phyloP scores from a whole-genome alignment of 140 eudicot genomes.

The Cichorium intybus region DNA sequence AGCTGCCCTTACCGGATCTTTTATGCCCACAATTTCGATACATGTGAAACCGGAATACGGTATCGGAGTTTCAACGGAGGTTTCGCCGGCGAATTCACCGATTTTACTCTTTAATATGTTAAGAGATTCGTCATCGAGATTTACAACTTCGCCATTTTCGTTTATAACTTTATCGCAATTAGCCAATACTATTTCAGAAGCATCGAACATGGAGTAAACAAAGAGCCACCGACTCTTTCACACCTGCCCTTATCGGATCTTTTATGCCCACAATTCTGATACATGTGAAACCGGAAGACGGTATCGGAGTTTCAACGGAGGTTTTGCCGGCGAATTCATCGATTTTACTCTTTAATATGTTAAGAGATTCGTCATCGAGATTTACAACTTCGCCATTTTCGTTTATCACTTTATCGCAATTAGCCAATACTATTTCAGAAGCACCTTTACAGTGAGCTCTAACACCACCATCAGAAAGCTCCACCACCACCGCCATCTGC shows the following conservation, averaged over 20 bases:
- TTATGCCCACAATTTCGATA: constrained; percentile 90
- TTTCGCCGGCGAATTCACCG: constrained; percentile 78
- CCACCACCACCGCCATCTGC: constrained; percentile 87
- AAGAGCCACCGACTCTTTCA: constrained; percentile 90
- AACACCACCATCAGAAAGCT: constrained; percentile 67
- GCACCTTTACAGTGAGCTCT: constrained; percentile 94
- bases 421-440: constrained; percentile 82
- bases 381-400: constrained; percentile 69
- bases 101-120: constrained; percentile 54
- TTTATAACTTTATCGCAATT: constrained; percentile 79
- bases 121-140: constrained; percentile 49
- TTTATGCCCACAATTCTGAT: constrained; percentile 94
- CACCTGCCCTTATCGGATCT: constrained; percentile 98
- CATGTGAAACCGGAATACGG: constrained; percentile 77
- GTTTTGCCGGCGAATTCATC: constrained; percentile 63
- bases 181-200: constrained; percentile 84
- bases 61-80: constrained; percentile 61
- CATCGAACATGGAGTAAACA: no score
- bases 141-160: constrained; percentile 65
- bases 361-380: constrained; percentile 47
- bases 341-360: constrained; percentile 51
- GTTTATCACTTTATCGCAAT: constrained; percentile 78
- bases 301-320: constrained; percentile 61
- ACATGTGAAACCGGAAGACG: constrained; percentile 69
- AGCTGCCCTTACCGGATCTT: constrained; percentile 98